These are phyloP conservation scores for Inonotus hispidus DNA, from an alignment of 1,284 basidiomycete species.

Conservation along the genomic window DNA sequence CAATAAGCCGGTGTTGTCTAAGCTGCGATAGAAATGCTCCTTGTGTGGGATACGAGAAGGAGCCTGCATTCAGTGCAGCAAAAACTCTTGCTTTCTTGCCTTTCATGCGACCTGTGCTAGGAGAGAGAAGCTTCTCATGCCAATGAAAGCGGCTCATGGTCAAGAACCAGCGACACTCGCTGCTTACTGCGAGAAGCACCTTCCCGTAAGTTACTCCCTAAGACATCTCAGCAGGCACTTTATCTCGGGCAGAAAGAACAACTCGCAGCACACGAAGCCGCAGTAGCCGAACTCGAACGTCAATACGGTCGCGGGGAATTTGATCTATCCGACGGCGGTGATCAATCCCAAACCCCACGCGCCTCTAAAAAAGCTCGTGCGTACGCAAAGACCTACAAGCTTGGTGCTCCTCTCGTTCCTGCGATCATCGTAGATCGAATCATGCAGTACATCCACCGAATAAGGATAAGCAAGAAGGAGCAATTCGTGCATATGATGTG, in stretches of 20 bases:
- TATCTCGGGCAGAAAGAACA: conserved; percentile 53
- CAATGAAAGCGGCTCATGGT: conserved; percentile 82
- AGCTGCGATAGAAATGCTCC: conserved; percentile 63
- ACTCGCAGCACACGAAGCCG: conserved; percentile 51
- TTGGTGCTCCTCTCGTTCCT: conserved; percentile 73
- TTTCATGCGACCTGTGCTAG: conserved; percentile 96
- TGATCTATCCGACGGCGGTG: conserved; percentile 33
- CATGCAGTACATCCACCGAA: conserved; percentile 68
- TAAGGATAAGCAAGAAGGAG: conserved; percentile 71
- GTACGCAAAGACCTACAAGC: conserved; percentile 76
- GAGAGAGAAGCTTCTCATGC: conserved; percentile 74
- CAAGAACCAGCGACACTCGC: conserved; percentile 65
- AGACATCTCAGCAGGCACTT: conserved; percentile 11
- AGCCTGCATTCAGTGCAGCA: conserved; percentile 96
- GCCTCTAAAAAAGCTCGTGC: conserved; percentile 70
- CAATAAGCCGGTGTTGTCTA: background rate
- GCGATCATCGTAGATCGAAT: conserved; percentile 73
- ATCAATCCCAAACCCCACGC: conserved; percentile 26
- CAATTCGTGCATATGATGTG: conserved; percentile 80
- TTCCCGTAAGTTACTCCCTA: conserved; percentile 58
- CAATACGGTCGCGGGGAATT: conserved; percentile 24
- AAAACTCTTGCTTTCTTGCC: conserved; percentile 85
- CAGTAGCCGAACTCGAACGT: conserved; percentile 36
- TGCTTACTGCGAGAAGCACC: conserved; percentile 84
- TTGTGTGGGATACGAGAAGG: conserved; percentile 81